Percentiles rank a stretch among this genome's conserved stretches.
phyloP scores from a whole-genome alignment of 768 basidiomycete species.

The Rhizopogon vinicolor region DNA sequence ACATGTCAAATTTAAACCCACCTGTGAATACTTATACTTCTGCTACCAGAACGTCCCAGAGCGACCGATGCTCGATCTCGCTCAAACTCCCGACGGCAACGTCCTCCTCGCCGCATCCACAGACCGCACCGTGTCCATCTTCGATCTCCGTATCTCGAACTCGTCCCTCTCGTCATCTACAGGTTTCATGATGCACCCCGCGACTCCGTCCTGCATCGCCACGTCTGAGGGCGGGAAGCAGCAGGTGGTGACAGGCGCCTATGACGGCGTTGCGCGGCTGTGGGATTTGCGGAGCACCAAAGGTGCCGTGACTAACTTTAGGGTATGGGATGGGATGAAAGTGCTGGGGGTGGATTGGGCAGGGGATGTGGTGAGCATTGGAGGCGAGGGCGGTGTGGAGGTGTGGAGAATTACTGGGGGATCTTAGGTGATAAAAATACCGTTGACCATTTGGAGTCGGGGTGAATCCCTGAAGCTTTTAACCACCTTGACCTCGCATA shows the following conservation, averaged over 20 bases:
- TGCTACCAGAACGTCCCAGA: constrained; percentile 54
- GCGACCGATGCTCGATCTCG: constrained; percentile 70
- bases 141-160: constrained; percentile 54
- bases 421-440: constrained; percentile 9
- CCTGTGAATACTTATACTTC: too few species aligned
- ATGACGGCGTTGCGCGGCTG: constrained; percentile 72
- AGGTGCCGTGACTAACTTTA: constrained; percentile 59
- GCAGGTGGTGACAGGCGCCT: constrained; percentile 67
- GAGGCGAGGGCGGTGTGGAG: constrained; percentile 62
- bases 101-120: constrained; percentile 55
- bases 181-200: constrained; percentile 51
- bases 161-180: constrained; percentile 29
- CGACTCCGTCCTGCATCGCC: constrained; percentile 62
- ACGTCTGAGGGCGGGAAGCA: constrained; percentile 22
- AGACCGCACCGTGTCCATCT: constrained; percentile 69
- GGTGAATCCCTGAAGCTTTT: not conserved
- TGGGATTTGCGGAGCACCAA: constrained; percentile 77
- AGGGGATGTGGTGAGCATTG: constrained; percentile 50
- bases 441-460: not conserved
- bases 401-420: constrained; percentile 51
- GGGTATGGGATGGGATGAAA: constrained; percentile 57
- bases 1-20: too few species aligned
- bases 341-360: constrained; percentile 58
- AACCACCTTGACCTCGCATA: too few species aligned
- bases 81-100: constrained; percentile 36